These are phyloP conservation scores for Dactylellina sp. DNA, from an alignment of 2,329 filamentous ascomycete genomes.

Conservation along the genomic window DNA sequence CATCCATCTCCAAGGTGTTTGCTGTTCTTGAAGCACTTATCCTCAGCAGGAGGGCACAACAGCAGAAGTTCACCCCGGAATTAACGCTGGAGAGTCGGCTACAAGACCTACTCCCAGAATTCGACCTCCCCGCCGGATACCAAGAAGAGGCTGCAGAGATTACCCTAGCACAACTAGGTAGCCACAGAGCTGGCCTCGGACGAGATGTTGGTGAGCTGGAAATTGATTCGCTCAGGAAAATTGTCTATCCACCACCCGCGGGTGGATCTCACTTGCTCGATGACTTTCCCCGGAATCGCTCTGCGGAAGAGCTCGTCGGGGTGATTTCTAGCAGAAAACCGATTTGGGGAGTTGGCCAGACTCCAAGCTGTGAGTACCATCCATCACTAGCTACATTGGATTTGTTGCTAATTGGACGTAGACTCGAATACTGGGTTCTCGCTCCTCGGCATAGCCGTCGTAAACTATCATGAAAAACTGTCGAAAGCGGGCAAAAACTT, in stretches of 20 bases:
- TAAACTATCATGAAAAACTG: conserved; percentile 40
- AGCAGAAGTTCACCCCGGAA: conserved; percentile 25
- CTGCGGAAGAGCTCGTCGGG: conserved; percentile 2
- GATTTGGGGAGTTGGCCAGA: conserved; percentile 43
- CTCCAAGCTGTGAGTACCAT: conserved; percentile 33
- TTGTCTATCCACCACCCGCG: conserved; percentile 27
- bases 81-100: conserved; percentile 33
- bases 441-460: conserved; percentile 34
- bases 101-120: conserved; percentile 37
- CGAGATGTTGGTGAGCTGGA: conserved; percentile 45
- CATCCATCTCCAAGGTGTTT: conserved; percentile 42
- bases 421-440: conserved; percentile 54
- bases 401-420: neutral
- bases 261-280: conserved; percentile 17
- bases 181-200: conserved; percentile 33
- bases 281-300: conserved; percentile 32
- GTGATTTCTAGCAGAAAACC: conserved; percentile 18
- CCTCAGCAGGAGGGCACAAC: conserved; percentile 29
- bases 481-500: conserved; percentile 18
- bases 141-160: conserved; percentile 37
- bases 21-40: conserved; percentile 28
- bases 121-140: conserved; percentile 34
- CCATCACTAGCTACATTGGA: neutral
- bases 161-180: conserved; percentile 44
- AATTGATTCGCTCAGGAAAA: conserved; percentile 19